Conservation (phyloP, 257 asterid species). For the Ilex aquifolium region DNA sequence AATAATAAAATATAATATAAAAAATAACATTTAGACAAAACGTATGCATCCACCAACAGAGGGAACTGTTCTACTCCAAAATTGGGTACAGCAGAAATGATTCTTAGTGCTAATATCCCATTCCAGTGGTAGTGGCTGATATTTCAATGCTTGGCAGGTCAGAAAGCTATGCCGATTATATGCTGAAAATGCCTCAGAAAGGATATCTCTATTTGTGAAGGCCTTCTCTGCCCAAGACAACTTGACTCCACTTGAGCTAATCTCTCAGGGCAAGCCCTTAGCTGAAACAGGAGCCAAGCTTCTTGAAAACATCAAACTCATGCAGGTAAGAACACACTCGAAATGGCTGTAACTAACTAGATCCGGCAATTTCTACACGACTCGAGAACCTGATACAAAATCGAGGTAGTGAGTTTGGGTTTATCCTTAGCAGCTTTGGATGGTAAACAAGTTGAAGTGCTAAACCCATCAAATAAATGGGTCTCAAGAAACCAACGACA, state of each 20-base stretch:
- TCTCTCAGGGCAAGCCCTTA: constrained; percentile 45
- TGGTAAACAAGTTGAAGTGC: no score
- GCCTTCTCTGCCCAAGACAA: constrained; percentile 27
- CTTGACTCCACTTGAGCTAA: constrained; percentile 24
- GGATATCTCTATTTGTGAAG: constrained; percentile 43
- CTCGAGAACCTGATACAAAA: no score
- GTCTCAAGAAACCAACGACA: no score
- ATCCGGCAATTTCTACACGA: no score
- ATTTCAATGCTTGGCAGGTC: constrained; percentile 23
- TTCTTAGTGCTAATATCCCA: background rate
- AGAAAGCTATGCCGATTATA: constrained; percentile 30
- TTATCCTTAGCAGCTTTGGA: no score
- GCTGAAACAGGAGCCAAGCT: constrained; percentile 55
- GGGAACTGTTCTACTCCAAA: no score
- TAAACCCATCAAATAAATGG: no score
- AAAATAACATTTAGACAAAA: no score
- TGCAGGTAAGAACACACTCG: constrained; percentile 32
- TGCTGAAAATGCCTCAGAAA: constrained; percentile 45
- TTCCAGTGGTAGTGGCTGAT: background rate
- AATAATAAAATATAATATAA: no score
- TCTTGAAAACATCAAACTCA: constrained; percentile 32
- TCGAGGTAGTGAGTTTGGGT: no score
- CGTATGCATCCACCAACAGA: no score
- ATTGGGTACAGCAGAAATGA: constrained; percentile 4
- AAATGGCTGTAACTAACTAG: no score